These are phyloP conservation scores for Geotrichum bryndzae DNA, from an alignment of 1,139 yeast genomes.

Conservation along the genomic window DNA sequence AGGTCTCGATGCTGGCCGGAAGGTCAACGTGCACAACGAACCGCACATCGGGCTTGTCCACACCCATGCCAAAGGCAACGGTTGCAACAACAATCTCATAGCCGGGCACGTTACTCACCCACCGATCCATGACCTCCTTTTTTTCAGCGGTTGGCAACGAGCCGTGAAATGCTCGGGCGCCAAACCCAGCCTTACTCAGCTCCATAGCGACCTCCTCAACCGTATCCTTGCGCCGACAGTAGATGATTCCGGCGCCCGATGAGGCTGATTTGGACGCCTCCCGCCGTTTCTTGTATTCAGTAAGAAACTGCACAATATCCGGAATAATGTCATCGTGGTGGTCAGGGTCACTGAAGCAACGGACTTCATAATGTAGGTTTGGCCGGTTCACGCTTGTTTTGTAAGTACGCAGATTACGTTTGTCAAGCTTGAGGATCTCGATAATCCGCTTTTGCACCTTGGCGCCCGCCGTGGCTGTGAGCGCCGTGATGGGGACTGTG, in stretches of 20 bases:
- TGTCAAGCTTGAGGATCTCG: slow-evolving; percentile 22
- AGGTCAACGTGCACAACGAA: slow-evolving; percentile 79
- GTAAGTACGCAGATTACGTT: slow-evolving; percentile 20
- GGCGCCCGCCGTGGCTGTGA: slow-evolving; percentile 71
- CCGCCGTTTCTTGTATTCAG: slow-evolving; percentile 39
- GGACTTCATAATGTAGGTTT: slow-evolving; percentile 68
- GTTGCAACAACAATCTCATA: slow-evolving; percentile 51
- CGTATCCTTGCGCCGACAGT: slow-evolving; percentile 77
- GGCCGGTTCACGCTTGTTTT: slow-evolving; percentile 56
- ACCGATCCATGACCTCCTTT: slow-evolving; percentile 52
- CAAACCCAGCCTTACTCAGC: slow-evolving; percentile 51
- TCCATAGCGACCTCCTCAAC: slow-evolving; percentile 69
- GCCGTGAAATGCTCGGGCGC: slow-evolving; percentile 74
- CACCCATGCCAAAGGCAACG: slow-evolving; percentile 95
- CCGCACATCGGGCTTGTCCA: slow-evolving; percentile 86
- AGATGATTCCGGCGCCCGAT: slow-evolving; percentile 64
- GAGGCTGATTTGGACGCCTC: slow-evolving; percentile 16
- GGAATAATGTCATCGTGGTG: slow-evolving; percentile 45
- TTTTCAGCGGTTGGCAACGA: slow-evolving; percentile 71
- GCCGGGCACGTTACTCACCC: slow-evolving; percentile 45
- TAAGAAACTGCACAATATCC: slow-evolving; percentile 52
- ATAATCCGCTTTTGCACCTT: slow-evolving; percentile 25
- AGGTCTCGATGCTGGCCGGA: slow-evolving; percentile 83
- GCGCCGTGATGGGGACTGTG: slow-evolving; percentile 72
- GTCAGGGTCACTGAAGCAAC: slow-evolving; percentile 32